phyloP scores from a whole-genome alignment of 2,329 filamentous ascomycete genomes.

The Westerdykella sp. region DNA sequence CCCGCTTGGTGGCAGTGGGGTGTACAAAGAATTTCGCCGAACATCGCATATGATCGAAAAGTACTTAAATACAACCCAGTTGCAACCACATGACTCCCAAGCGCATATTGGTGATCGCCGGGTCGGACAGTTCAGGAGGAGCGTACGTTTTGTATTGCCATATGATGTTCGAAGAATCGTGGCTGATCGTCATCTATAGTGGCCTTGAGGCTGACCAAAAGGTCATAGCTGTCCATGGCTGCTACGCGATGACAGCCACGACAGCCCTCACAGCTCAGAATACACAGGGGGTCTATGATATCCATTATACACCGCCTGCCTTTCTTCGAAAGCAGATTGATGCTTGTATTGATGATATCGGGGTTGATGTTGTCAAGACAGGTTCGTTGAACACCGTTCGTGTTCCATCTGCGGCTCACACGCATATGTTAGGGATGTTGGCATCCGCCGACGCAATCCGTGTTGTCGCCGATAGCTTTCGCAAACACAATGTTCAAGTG shows the following conservation, averaged over 20 bases:
- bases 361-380: slow-evolving; percentile 84
- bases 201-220: slow-evolving; percentile 95
- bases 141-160: slow-evolving; percentile 52
- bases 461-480: slow-evolving; percentile 60
- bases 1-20: not conserved
- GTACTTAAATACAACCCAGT: not conserved
- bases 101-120: slow-evolving; percentile 73
- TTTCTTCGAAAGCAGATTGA: slow-evolving; percentile 85
- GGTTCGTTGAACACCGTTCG: slow-evolving; percentile 46
- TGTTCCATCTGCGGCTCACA: slow-evolving; percentile 5
- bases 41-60: not conserved
- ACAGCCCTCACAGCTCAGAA: slow-evolving; percentile 96
- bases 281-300: slow-evolving; percentile 73
- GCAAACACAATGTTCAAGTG: slow-evolving; percentile 50
- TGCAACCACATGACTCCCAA: slow-evolving; percentile 25
- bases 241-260: slow-evolving; percentile 94
- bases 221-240: slow-evolving; percentile 83
- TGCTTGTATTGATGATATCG: slow-evolving; percentile 75
- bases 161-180: slow-evolving; percentile 8
- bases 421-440: slow-evolving; percentile 62
- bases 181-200: slow-evolving; percentile 46
- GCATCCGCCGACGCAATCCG: slow-evolving; percentile 64
- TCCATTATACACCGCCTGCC: slow-evolving; percentile 69
- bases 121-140: slow-evolving; percentile 85
- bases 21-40: slow-evolving; percentile 1